Conservation (phyloP, 2,329 filamentous ascomycete species). For the Alternaria sp. region DNA sequence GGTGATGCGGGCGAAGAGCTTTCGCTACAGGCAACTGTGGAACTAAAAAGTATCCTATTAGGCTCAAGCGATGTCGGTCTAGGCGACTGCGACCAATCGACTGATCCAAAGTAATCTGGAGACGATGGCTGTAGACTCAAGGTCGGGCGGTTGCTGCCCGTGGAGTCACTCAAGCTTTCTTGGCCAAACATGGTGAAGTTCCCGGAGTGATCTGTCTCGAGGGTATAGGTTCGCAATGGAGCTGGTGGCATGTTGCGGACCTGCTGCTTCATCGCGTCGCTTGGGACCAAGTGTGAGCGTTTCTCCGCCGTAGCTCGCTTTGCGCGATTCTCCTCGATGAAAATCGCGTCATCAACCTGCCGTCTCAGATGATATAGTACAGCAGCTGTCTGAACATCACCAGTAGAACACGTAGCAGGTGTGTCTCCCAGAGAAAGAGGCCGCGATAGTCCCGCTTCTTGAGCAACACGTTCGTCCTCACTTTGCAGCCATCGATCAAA, state of each 20-base stretch:
- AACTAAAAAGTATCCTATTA: slow-evolving; percentile 26
- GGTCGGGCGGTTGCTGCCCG: slow-evolving; percentile 18
- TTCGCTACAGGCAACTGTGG: slow-evolving; percentile 22
- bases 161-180: slow-evolving; percentile 16
- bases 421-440: slow-evolving; percentile 31
- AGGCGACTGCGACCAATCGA: slow-evolving; percentile 23
- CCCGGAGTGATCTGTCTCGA: slow-evolving; percentile 31
- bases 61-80: not conserved
- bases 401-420: slow-evolving; percentile 19
- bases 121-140: slow-evolving; percentile 14
- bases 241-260: slow-evolving; percentile 32
- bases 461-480: slow-evolving; percentile 35
- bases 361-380: slow-evolving; percentile 35
- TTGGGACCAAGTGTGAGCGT: slow-evolving; percentile 35
- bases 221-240: slow-evolving; percentile 33
- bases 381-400: slow-evolving; percentile 34
- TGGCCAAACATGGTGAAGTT: slow-evolving; percentile 24
- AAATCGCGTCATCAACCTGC: slow-evolving; percentile 40
- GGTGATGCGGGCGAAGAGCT: slow-evolving; percentile 21
- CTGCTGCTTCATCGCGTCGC: slow-evolving; percentile 36
- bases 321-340: slow-evolving; percentile 39
- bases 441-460: slow-evolving; percentile 22
- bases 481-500: slow-evolving; percentile 37
- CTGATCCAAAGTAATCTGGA: slow-evolving; percentile 22
- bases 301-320: slow-evolving; percentile 34